phyloP scores from a whole-genome alignment of 805 yeast genomes.

The Ogataea minuta region DNA sequence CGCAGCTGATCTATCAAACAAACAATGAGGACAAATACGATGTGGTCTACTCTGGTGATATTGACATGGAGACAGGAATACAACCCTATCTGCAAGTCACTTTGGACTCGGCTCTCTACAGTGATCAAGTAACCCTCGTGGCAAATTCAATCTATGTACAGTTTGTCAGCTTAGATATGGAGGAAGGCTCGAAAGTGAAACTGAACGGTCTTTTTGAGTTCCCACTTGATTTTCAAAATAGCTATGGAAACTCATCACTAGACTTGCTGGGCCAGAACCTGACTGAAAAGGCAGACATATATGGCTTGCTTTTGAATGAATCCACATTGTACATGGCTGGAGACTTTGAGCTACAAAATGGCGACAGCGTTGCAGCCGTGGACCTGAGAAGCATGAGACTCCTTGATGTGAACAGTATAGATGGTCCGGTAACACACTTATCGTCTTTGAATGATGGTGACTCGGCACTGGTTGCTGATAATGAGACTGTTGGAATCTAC shows the following conservation, averaged over 20 bases:
- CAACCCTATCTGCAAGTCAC: constrained; percentile 40
- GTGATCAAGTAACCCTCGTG: constrained; percentile 52
- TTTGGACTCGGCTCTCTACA: constrained; percentile 33
- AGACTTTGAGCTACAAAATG: constrained; percentile 38
- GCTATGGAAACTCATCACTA: constrained; percentile 49
- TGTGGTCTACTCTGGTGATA: constrained; percentile 64
- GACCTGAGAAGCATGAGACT: constrained; percentile 17
- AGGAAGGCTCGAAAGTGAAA: constrained; percentile 28
- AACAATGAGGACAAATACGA: constrained; percentile 82
- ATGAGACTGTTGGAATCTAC: constrained; percentile 29
- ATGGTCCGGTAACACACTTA: constrained; percentile 38
- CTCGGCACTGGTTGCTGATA: constrained; percentile 43
- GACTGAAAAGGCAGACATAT: constrained; percentile 41
- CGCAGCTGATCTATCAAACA: constrained; percentile 67
- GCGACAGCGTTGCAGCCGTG: constrained; percentile 39
- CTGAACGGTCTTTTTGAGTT: constrained; percentile 85
- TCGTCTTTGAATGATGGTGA: constrained; percentile 27
- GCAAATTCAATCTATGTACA: constrained; percentile 63
- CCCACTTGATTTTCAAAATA: constrained; percentile 40
- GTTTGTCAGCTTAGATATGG: constrained; percentile 45
- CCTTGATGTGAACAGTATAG: constrained; percentile 2
- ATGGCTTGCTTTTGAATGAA: constrained; percentile 33
- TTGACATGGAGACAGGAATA: constrained; percentile 43
- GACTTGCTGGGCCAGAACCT: constrained; percentile 37
- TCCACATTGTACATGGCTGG: constrained; percentile 48